Base-by-base conservation (phyloP, 1,139 yeast species). In the Protomyces macrosporus region DNA sequence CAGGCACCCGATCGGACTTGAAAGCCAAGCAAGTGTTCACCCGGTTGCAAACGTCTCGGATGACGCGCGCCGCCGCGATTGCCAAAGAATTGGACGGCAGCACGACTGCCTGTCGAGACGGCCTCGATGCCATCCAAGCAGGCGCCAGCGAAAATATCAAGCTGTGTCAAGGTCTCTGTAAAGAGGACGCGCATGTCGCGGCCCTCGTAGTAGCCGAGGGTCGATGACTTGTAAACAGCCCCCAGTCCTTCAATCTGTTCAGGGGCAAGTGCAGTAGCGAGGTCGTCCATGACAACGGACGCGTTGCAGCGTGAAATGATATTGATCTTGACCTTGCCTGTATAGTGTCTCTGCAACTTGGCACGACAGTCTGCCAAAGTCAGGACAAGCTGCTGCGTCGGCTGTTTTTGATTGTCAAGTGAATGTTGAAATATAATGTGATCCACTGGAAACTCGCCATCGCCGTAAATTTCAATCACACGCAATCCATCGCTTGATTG, bases 1-100 rank as follows among this genome's bases (percentile, higher is more conserved):
- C 98, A 93, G 1, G 82, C 85, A 5, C 98, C 98, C 60, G 84
- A 79, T 67, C 96, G 79, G 55, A 90, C 77, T 63, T 81, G 79
- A 65, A 90, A 78, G 50, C 86, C 87, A 3, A 78, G 72, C 6
- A 93, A 77, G 9, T 70, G 68, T 71, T 91, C 97, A 42, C 84
- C 88, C 0, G 74, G 75, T 1, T 77, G 76, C 7, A 91, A 71
- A 1, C 72, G 73, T 66, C 87, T 81, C 61, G 87, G 95, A 0
- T 85, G 73, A 65, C 80, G 85, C 56, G 79, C 76, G 1, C 78
- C 77, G 3, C 85, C 88, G 62, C 80, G 79, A 45, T 84, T 84
- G 9, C 98, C 98, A 65, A 87, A 79, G 37, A 83, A 67, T 0
- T 76, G 79, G 5, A 74, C 69, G n/a, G 66, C 58, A 9, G 66